Conservation (phyloP, 306 rosid genomes). For the Prinsepia uniflora region DNA sequence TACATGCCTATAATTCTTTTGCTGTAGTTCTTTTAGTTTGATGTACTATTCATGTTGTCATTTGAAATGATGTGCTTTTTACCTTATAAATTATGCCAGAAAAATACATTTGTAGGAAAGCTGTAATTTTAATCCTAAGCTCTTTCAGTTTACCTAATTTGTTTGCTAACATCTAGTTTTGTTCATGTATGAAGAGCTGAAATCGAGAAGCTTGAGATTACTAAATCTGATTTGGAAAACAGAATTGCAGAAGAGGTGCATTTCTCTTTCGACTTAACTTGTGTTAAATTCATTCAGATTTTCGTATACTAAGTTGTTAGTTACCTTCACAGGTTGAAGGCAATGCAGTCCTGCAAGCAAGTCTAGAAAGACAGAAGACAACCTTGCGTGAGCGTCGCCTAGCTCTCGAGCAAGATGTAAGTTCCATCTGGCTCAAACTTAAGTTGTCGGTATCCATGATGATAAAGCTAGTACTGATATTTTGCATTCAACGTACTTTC, state of each 20-base stretch:
- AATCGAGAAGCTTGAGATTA: slow-evolving; percentile 58
- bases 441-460: neutral
- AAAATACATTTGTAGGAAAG: neutral
- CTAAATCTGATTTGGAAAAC: slow-evolving; percentile 56
- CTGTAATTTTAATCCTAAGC: neutral
- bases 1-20: slow-evolving; percentile 10
- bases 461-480: slow-evolving; percentile 11
- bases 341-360: slow-evolving; percentile 50
- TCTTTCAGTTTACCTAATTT: neutral
- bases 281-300: slow-evolving; percentile 28
- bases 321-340: slow-evolving; percentile 47
- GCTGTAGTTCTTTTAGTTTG: slow-evolving; percentile 11
- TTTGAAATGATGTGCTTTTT: slow-evolving; percentile 2
- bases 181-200: slow-evolving; percentile 51
- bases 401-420: slow-evolving; percentile 83
- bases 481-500: slow-evolving; percentile 11
- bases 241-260: slow-evolving; percentile 56
- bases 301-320: neutral
- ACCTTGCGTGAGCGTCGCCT: slow-evolving; percentile 60
- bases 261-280: slow-evolving; percentile 25
- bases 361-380: slow-evolving; percentile 50
- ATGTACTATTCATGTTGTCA: neutral
- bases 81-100: neutral
- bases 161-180: slow-evolving; percentile 23
- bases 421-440: slow-evolving; percentile 8